Percentiles rank a stretch among this genome's conserved stretches.
phyloP scores from a whole-genome alignment of 345 rosid species.

The Brassica nigra region DNA sequence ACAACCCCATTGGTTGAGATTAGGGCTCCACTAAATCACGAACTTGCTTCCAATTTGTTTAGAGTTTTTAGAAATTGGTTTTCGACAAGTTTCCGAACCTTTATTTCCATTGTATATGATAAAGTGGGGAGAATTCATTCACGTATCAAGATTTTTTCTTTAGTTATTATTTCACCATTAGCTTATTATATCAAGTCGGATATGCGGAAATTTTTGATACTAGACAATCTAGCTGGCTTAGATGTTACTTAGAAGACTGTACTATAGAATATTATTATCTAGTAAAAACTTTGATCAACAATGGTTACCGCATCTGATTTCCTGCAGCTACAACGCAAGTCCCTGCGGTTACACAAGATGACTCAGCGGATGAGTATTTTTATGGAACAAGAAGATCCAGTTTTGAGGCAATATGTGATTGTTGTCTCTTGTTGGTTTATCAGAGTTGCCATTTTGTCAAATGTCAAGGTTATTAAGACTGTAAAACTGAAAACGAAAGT shows the following conservation, averaged over 20 bases:
- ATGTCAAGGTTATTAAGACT: background rate
- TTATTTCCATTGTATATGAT: conserved; percentile 30
- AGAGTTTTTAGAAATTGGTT: conserved; percentile 24
- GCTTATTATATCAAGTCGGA: background rate
- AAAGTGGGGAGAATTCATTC: background rate
- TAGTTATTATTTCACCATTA: background rate
- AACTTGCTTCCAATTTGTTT: conserved; percentile 26
- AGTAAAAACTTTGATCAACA: too few species aligned
- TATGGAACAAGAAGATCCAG: too few species aligned
- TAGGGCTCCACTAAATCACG: conserved; percentile 62
- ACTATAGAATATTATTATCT: too few species aligned
- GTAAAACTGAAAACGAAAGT: background rate
- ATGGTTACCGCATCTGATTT: too few species aligned
- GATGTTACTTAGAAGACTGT: too few species aligned
- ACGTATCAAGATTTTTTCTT: background rate
- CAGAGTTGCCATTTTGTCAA: background rate
- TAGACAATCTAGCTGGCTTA: too few species aligned
- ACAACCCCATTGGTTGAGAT: conserved; percentile 73
- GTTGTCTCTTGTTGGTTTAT: background rate
- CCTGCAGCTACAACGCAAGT: too few species aligned
- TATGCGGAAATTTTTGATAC: too few species aligned
- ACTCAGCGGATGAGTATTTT: background rate
- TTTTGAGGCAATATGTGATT: background rate
- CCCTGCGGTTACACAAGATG: background rate
- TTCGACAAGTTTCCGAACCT: background rate